Base-by-base conservation (phyloP, 2,329 filamentous ascomycete genomes). In the Neonectria magnoliae region DNA sequence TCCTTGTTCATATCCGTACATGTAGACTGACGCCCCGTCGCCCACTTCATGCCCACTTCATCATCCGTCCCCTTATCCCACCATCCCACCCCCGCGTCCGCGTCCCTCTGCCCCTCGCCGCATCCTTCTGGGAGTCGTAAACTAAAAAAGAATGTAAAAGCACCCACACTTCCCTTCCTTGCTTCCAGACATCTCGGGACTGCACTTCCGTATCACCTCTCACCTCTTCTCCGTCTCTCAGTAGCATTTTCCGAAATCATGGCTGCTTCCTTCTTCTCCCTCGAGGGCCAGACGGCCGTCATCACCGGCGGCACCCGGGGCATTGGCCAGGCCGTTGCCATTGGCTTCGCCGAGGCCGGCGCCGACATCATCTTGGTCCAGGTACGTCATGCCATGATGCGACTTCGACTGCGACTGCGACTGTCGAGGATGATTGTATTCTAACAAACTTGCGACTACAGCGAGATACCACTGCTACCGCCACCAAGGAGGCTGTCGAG, bases 401-500 rank as follows among this genome's bases (percentile, higher is more conserved):
- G n/a, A n/a, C 38, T n/a, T n/a, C n/a, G n/a, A n/a, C n/a, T 41
- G 8, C n/a, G n/a, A 25, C 25, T 25, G 25, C 25, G 5, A 5
- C 25, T 25, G 25, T 25, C 25, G 25, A 25, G 25, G 25, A 14
- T 29, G 14, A 33, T 11, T 7, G 18, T 18, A 33, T 18, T 31
- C 60, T 69, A 18, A 65, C 5, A 33, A 3, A 13, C 62, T 61
- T 11, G 20, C 5, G 9, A 13, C 20, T 25, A 3, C 58, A 85
- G 83, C 78, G 84, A 53, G 81, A 83, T 64, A 77, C 78, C 14
- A 75, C 76, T 16, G 76, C 76, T 31, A 81, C 78, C 4, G 74
- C 77, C 41, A 94, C 92, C 9, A 87, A 88, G 71, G 76, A 87
- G 44, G 82, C 84, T 13, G 85, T 94, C 73, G 85, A 88, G 75